These are phyloP conservation scores for Darksidea phi DNA, from an alignment of 495 filamentous ascomycete genomes.

Conservation along the genomic window DNA sequence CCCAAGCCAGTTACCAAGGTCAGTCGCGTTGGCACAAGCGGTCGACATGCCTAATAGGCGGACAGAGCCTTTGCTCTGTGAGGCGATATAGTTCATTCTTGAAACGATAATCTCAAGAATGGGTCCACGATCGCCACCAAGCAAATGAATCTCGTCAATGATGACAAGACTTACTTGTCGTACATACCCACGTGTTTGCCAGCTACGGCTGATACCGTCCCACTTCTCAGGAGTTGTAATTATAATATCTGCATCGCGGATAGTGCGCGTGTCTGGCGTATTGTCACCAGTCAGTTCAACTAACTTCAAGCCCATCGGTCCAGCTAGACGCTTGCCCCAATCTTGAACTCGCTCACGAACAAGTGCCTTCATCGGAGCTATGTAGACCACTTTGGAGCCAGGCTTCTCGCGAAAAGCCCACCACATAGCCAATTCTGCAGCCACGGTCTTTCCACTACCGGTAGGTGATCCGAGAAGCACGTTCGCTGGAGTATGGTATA, in stretches of 20 bases:
- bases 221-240: conserved; percentile 99
- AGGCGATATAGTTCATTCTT: conserved; percentile 98
- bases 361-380: conserved; percentile 98
- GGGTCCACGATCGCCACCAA: conserved; percentile 92
- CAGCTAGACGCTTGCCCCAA: conserved; percentile 82
- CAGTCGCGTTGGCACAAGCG: conserved; percentile 91
- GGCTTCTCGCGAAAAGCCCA: conserved; percentile 97
- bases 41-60: conserved; percentile 97
- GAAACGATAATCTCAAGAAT: conserved; percentile 99
- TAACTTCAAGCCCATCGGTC: conserved; percentile 80
- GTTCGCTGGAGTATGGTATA: conserved; percentile 88
- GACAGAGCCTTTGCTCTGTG: conserved; percentile 83
- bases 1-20: conserved; percentile 94
- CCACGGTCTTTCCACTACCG: conserved; percentile 94
- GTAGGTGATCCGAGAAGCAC: conserved; percentile 96
- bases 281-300: conserved; percentile 98
- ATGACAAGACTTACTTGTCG: conserved; percentile 93
- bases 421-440: conserved; percentile 98
- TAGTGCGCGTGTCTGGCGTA: conserved; percentile 92
- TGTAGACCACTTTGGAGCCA: conserved; percentile 97
- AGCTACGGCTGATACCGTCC: conserved; percentile 98
- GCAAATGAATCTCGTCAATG: conserved; percentile 96
- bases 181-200: conserved; percentile 96
- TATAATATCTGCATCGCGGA: conserved; percentile 94
- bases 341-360: conserved; percentile 96